Evolutionary conservation across 2,329 filamentous ascomycete species (phyloP).

Genomic region (Fragosphaeria purpurea): DNA sequence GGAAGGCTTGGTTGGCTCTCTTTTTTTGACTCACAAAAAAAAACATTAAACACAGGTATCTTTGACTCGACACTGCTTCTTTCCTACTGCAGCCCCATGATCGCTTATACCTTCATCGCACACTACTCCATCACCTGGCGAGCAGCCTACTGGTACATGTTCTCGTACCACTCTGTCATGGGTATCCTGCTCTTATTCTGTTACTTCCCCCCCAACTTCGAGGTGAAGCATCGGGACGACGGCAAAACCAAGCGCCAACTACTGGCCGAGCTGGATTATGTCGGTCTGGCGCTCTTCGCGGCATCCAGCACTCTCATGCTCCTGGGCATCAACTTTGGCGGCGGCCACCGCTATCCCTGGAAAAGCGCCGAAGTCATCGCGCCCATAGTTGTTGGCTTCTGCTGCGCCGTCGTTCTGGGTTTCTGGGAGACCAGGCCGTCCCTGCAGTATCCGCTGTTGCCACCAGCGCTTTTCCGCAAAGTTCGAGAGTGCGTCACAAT

Average conservation of each 20-base stretch:
- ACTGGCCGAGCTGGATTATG: conserved; percentile 25
- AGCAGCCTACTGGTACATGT: conserved; percentile 13
- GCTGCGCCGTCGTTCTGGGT: conserved; percentile 18
- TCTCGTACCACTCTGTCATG: conserved; percentile 11
- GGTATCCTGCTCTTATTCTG: conserved; percentile 17
- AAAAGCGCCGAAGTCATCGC: conserved; percentile 16
- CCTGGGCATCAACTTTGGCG: conserved; percentile 18
- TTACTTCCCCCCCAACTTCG: conserved; percentile 25
- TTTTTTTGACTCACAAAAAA: too few relatives aligned
- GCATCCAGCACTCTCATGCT: conserved; percentile 17
- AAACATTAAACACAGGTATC: background rate
- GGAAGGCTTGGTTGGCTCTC: too few relatives aligned
- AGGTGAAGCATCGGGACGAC: conserved; percentile 20
- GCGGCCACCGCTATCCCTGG: conserved; percentile 20
- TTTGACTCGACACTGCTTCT: background rate
- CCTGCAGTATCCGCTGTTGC: conserved; percentile 20
- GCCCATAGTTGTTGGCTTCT: conserved; percentile 19
- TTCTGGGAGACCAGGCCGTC: conserved; percentile 18
- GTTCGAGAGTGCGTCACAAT: conserved; percentile 2
- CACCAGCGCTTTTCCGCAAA: conserved; percentile 17
- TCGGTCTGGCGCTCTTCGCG: conserved; percentile 18
- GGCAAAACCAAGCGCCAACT: conserved; percentile 16
- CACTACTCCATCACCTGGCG: conserved; percentile 16
- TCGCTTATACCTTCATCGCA: conserved; percentile 23
- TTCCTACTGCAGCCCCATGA: conserved; percentile 7